Evolutionary conservation across 345 rosid genomes (phyloP), one percentile per base, ranked within the genome.

Genomic region (Pseudoturritis turrita): DNA sequence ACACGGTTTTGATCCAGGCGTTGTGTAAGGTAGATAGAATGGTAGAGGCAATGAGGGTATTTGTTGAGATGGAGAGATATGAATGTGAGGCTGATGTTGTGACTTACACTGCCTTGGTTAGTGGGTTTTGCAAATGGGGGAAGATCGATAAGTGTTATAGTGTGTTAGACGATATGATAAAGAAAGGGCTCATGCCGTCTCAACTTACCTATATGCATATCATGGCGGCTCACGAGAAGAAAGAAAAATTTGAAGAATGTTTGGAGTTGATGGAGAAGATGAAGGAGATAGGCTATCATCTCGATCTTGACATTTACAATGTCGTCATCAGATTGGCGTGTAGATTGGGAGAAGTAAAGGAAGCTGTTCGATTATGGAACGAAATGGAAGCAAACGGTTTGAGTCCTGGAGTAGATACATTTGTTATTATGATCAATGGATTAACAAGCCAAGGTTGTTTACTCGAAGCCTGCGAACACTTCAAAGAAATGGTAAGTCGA

Each of bases 41-140:
- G 85, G 95, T 84, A 26, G 98, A 91, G 70, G 97, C 98, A 4
- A 81, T 80, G 82, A 71, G 70, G 66, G 75, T 87, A 8, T 87
- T 91, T 65, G 83, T 70, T 68, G 95, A 87, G 83, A 94, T 94
- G 97, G 85, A 84, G 78, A 85, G 83, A 65, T 76, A 53, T 77
- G 87, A 84, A 21, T 91, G 95, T 51, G 81, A 88, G 74, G 89
- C 91, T 22, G 97, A 89, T 76, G 73, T 74, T 68, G 87, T 87
- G 80, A 81, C 96, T 23, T 91, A 86, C 49, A 82, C 90, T 29
- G 80, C 96, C 9, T 77, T 94, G 71, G 78, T 91, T 36, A 82
- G 85, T 78, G 97, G 98, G 71, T 91, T 89, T 82, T 91, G 98
- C 78, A 87, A 84, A 64, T 82, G 80, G 50, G 83, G 91, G 18